Conservation (phyloP, 179 eudicot species). For the Silene vulgaris region DNA sequence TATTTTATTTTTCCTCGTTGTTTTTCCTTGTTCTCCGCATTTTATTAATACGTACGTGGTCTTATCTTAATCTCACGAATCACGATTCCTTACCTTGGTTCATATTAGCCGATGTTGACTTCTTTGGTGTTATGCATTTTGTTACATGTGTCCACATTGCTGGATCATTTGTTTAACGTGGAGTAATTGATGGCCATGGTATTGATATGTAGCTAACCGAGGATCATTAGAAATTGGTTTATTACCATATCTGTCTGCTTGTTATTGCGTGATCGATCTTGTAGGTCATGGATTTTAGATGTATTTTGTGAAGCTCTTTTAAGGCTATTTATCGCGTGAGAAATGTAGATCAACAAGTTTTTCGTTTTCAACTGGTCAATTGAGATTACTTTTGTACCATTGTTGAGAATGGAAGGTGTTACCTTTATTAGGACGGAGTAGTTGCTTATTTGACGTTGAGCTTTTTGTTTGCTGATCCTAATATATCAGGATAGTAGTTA, state of each 20-base stretch:
- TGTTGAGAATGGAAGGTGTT: no score
- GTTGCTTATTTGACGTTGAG: neutral
- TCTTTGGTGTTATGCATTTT: neutral
- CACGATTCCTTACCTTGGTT: neutral
- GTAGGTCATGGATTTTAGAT: slow-evolving; percentile 7
- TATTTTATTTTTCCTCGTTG: neutral
- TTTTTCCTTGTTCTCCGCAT: neutral
- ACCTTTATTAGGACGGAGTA: no score
- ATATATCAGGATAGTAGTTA: neutral
- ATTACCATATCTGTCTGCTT: neutral
- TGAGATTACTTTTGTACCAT: neutral
- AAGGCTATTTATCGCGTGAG: neutral
- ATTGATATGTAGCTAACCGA: slow-evolving; percentile 7
- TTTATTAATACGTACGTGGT: neutral
- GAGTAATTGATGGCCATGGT: slow-evolving; percentile 4
- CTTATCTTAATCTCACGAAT: neutral
- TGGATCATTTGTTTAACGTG: neutral
- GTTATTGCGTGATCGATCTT: slow-evolving; percentile 5
- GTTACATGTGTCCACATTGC: neutral
- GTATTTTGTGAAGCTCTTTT: neutral
- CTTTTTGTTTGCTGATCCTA: slow-evolving; percentile 4
- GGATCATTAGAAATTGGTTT: slow-evolving; percentile 6
- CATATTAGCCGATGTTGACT: neutral
- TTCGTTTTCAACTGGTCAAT: neutral
- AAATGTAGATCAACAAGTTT: neutral